Evolutionary conservation across 2,329 filamentous ascomycete species (phyloP), one percentile per base, ranked within the genome.

Genomic region (Rhynchosporium agropyri): DNA sequence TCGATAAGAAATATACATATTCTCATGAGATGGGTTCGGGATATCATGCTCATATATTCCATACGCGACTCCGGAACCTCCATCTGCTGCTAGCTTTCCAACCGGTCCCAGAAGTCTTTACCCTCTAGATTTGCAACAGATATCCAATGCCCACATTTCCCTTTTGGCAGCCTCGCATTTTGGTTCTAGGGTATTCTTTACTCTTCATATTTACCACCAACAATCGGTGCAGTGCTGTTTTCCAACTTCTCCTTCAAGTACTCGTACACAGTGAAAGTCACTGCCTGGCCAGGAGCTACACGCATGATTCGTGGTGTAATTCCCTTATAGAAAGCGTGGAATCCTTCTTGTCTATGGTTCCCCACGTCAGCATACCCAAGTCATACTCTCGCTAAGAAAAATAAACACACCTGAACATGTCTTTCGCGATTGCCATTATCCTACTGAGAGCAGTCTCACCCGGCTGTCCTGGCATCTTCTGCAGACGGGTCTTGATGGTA

Each of bases 221-320:
- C 79, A 53, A 89, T 77, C 45, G 85, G 79, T 20, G 84, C 75
- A 65, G 85, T 83, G 58, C 79, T 82, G 73, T 78, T 81, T 79
- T 93, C 90, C 67, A 93, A 78, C 77, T 86, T 87, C 65, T 87
- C 84, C 79, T 88, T 91, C 65, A 93, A 78, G 75, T 76, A 92
- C 77, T 93, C 90, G 76, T 93, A 93, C 69, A 93, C 89, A 1
- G 86, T 89, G 64, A 89, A 89, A 3, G 86, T 89, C 60, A 89
- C 86, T 63, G 86, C 95, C 81, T 99, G 95, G 53, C 95, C 95
- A 7, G 95, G 95, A 31, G 95, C 95, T 60, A 99, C 95, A 74
- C 95, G 87, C 92, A 98, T 98, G 70, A 99, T 90, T 72, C 95
- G 86, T 6, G 95, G 95, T 53, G 95, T 99, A 78, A 99, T 99